A percentile compares a stretch with the other conserved stretches of the same genome.
These are phyloP conservation scores for Paracorniculantispora psalliotae DNA, from an alignment of 2,329 filamentous ascomycete genomes.

Conservation along the genomic window DNA sequence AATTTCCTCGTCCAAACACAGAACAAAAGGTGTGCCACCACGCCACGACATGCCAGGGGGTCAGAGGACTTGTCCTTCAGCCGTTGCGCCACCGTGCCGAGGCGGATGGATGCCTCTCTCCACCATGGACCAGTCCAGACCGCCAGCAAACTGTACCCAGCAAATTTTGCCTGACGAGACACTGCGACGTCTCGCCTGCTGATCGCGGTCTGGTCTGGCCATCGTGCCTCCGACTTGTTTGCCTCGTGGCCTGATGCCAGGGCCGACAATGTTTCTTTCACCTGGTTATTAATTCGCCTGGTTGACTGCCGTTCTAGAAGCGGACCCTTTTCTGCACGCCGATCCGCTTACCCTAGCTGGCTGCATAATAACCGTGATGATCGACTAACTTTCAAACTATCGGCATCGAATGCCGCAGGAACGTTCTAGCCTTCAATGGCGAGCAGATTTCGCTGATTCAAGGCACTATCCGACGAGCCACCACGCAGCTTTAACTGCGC, in stretches of 20 bases:
- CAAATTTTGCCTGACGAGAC: neutral
- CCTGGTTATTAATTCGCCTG: neutral
- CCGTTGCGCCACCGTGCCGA: slow-evolving; percentile 7
- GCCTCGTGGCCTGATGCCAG: neutral
- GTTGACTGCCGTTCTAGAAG: neutral
- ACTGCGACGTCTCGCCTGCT: neutral
- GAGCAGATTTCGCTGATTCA: neutral
- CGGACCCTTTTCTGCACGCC: neutral
- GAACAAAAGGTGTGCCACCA: neutral
- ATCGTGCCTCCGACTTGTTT: neutral
- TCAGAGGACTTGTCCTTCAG: slow-evolving; percentile 5
- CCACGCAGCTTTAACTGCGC: neutral
- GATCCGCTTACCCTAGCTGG: neutral
- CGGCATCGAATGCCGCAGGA: neutral
- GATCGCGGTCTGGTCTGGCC: neutral
- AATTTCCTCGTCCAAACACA: neutral
- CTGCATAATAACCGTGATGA: neutral
- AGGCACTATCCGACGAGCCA: too few relatives aligned
- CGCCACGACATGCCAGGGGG: neutral
- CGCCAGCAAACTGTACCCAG: neutral
- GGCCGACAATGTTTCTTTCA: neutral
- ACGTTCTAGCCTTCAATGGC: neutral
- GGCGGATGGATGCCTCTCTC: neutral
- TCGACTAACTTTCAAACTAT: neutral
- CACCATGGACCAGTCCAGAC: slow-evolving; percentile 13